Conservation (phyloP, 352 stramenopile genomes). For the Pythium apleroticum region DNA sequence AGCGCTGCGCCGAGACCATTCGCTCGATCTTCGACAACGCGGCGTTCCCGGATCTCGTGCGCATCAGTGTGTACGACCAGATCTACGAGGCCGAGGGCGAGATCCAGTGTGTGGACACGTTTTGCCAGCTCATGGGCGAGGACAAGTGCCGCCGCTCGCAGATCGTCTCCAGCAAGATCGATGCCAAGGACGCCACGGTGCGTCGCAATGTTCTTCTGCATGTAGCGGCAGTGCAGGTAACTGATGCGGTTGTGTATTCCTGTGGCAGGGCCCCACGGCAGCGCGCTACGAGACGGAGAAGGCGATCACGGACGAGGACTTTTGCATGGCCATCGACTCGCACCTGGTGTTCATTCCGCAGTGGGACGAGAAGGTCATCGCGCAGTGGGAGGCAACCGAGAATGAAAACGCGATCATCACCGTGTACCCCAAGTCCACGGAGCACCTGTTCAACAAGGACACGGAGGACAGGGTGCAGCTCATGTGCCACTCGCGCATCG, state of each 20-base stretch:
- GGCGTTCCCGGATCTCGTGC: constrained; percentile 49
- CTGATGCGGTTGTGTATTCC: constrained; percentile 10
- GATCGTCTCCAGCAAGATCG: constrained; percentile 68
- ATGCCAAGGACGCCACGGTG: constrained; percentile 68
- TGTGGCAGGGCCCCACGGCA: constrained; percentile 55
- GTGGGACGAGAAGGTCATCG: constrained; percentile 78
- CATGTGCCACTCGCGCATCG: constrained; percentile 79
- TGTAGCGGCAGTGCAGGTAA: neutral
- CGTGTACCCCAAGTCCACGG: constrained; percentile 77
- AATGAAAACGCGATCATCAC: constrained; percentile 82
- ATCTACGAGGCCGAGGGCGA: constrained; percentile 74
- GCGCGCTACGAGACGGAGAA: constrained; percentile 78
- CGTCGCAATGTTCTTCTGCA: constrained; percentile 8
- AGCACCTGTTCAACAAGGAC: constrained; percentile 52
- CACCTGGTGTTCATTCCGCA: constrained; percentile 72
- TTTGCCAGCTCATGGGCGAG: constrained; percentile 69
- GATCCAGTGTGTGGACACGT: constrained; percentile 57
- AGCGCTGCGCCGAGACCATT: constrained; percentile 75
- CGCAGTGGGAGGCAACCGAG: constrained; percentile 65
- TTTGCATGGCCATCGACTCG: constrained; percentile 81
- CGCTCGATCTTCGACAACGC: constrained; percentile 79
- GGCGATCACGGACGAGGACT: constrained; percentile 74
- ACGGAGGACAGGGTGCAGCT: constrained; percentile 65
- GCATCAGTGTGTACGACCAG: constrained; percentile 70
- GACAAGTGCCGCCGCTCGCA: constrained; percentile 53